These are phyloP conservation scores for Alternaria dauci DNA, from an alignment of 2,329 filamentous ascomycete species.

Conservation along the genomic window DNA sequence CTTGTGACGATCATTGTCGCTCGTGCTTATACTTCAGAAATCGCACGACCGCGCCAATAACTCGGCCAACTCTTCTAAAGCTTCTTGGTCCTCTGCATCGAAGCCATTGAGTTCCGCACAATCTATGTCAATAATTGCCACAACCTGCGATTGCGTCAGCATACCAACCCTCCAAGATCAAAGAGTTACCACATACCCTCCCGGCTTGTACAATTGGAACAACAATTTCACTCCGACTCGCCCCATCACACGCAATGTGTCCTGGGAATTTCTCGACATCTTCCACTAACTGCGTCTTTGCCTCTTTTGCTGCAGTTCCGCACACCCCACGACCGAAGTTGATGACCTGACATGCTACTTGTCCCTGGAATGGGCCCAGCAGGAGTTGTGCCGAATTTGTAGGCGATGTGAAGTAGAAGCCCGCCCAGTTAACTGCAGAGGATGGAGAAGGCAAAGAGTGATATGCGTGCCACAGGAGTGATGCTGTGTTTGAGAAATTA, in stretches of 20 bases:
- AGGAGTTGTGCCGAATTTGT: slow-evolving; percentile 66
- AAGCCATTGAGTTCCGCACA: slow-evolving; percentile 74
- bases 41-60: slow-evolving; percentile 47
- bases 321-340: slow-evolving; percentile 77
- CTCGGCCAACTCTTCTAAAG: slow-evolving; percentile 68
- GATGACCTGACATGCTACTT: slow-evolving; percentile 80
- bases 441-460: slow-evolving; percentile 74
- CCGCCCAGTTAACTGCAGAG: slow-evolving; percentile 78
- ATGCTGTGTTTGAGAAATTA: slow-evolving; percentile 78
- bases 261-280: slow-evolving; percentile 80
- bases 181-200: slow-evolving; percentile 51
- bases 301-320: slow-evolving; percentile 70
- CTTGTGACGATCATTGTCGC: background rate
- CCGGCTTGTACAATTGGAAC: slow-evolving; percentile 71
- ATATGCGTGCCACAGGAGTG: slow-evolving; percentile 81
- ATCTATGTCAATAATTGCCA: slow-evolving; percentile 82
- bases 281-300: slow-evolving; percentile 68
- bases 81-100: slow-evolving; percentile 70
- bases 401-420: slow-evolving; percentile 59
- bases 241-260: slow-evolving; percentile 82
- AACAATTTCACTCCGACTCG: slow-evolving; percentile 80
- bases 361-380: slow-evolving; percentile 79
- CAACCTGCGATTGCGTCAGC: slow-evolving; percentile 55
- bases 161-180: slow-evolving; percentile 9
- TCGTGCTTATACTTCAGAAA: slow-evolving; percentile 26